These are phyloP conservation scores for Apocynum venetum DNA, from an alignment of 257 asterid genomes.

Conservation along the genomic window DNA sequence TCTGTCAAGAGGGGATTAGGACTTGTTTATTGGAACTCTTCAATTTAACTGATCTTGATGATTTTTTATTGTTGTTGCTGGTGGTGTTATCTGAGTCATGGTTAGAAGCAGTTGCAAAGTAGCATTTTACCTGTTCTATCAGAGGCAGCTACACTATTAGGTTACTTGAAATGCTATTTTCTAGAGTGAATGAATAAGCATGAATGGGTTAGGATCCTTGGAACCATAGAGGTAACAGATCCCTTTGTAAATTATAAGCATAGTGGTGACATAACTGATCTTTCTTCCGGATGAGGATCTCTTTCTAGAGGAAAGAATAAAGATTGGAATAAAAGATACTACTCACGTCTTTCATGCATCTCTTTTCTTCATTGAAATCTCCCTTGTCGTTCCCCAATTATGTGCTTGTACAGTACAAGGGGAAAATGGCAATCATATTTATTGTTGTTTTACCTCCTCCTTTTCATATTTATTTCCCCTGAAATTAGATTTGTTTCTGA, in stretches of 20 bases:
- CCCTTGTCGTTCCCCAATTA: neutral
- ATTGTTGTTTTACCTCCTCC: neutral
- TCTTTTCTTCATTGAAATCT: neutral
- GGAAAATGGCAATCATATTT: neutral
- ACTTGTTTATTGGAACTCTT: neutral
- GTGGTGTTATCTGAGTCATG: neutral
- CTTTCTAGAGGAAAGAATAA: neutral
- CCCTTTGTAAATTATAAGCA: neutral
- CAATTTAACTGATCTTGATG: neutral
- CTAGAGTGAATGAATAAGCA: neutral
- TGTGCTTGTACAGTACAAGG: too few species aligned
- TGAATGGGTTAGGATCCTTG: neutral
- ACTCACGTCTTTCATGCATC: neutral
- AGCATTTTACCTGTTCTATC: neutral
- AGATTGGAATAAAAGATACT: neutral
- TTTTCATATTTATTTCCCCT: neutral
- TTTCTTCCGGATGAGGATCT: neutral
- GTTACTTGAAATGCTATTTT: neutral
- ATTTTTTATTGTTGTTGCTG: too few species aligned
- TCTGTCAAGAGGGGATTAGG: neutral
- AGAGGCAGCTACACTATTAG: neutral
- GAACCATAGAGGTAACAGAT: neutral
- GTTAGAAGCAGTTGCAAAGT: neutral
- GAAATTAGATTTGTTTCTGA: constrained; percentile 5
- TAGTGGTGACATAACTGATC: neutral